Conservation (phyloP, 495 filamentous ascomycete genomes). For the Penicillium pancosmium region DNA sequence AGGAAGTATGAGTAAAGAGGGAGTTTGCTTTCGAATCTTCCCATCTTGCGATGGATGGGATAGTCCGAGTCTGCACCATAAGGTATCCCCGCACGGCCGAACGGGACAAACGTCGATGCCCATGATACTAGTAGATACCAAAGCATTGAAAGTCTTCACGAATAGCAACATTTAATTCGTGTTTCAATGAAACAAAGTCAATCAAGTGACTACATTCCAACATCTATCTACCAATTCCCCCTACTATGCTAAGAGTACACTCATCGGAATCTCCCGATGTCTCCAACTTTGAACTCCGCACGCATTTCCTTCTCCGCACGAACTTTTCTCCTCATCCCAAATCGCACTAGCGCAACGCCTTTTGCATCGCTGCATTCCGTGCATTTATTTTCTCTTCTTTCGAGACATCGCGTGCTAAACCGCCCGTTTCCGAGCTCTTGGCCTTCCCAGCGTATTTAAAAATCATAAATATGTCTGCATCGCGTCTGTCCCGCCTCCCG, state of each 20-base stretch:
- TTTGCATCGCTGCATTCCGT: neutral
- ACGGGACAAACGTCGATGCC: neutral
- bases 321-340: constrained; percentile 16
- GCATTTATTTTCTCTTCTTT: constrained; percentile 7
- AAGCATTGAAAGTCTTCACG: too few species aligned
- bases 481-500: constrained; percentile 35
- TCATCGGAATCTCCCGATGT: neutral
- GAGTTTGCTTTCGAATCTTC: too few species aligned
- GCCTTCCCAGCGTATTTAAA: neutral
- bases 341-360: constrained; percentile 14
- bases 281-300: neutral
- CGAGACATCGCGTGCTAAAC: neutral
- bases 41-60: too few species aligned
- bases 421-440: neutral
- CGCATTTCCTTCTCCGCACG: constrained; percentile 21
- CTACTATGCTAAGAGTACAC: too few species aligned
- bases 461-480: constrained; percentile 16
- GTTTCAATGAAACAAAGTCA: too few species aligned
- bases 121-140: neutral
- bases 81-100: neutral
- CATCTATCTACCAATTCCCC: too few species aligned
- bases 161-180: too few species aligned
- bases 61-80: too few species aligned
- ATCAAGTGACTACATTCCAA: too few species aligned
- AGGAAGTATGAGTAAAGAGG: too few species aligned